These are phyloP conservation scores for Micractinium sp. DNA, from an alignment of 139 green algal species.

Conservation along the genomic window DNA sequence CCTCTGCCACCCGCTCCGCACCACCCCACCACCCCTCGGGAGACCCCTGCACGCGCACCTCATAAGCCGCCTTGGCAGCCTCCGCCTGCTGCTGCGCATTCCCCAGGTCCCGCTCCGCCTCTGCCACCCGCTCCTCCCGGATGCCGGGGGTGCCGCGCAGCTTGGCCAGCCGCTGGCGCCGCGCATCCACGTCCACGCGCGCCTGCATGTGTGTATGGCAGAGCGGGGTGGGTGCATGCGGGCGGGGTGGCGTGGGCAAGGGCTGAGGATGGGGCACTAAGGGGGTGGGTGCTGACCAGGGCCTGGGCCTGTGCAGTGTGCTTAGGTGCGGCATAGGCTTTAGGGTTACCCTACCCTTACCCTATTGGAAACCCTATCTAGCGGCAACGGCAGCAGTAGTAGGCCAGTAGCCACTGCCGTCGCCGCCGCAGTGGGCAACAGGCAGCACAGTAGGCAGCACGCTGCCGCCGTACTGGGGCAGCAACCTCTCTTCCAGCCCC, in stretches of 20 bases:
- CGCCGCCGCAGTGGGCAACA: too few species aligned
- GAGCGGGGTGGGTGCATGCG: background rate
- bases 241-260: background rate
- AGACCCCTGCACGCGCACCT: constrained; percentile 17
- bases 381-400: too few species aligned
- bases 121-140: constrained; percentile 61
- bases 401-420: too few species aligned
- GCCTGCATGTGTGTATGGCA: constrained; percentile 32
- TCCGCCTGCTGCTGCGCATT: constrained; percentile 67
- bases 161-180: constrained; percentile 75
- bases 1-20: background rate
- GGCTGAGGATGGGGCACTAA: background rate
- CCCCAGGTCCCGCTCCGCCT: constrained; percentile 78
- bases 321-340: too few species aligned
- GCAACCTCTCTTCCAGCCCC: too few species aligned
- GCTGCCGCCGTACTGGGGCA: background rate
- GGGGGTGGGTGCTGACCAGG: too few species aligned
- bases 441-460: too few species aligned
- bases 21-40: background rate
- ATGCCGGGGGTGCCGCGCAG: constrained; percentile 81
- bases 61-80: constrained; percentile 60
- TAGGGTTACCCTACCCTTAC: too few species aligned
- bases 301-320: background rate
- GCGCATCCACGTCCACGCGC: constrained; percentile 68
- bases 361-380: too few species aligned